Evolutionary conservation across 164 flowering plant species (phyloP).

Genomic region (Piper betle): DNA sequence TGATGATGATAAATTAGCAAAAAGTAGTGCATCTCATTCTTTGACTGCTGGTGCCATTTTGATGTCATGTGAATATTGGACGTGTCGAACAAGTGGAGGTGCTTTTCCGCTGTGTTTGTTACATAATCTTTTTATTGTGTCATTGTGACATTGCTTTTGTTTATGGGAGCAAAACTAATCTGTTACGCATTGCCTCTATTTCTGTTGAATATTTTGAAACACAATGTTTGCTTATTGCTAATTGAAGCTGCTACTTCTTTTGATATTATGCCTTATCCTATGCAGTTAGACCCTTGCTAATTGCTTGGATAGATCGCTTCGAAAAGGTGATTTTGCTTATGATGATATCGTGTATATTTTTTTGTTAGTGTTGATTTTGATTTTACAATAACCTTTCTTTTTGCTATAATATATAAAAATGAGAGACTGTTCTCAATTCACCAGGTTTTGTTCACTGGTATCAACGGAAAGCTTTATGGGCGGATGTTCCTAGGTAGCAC

Average conservation of each 20-base stretch:
- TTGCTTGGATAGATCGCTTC: constrained; percentile 43
- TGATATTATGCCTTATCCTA: background rate
- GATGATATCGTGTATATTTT: background rate
- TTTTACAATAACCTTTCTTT: background rate
- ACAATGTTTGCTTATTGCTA: background rate
- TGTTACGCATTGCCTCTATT: no score
- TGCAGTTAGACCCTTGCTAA: constrained; percentile 30
- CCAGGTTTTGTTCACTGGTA: constrained; percentile 50
- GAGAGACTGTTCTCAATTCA: background rate
- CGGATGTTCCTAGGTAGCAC: constrained; percentile 28
- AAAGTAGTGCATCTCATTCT: constrained; percentile 37
- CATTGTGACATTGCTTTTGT: background rate
- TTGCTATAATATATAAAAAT: no score
- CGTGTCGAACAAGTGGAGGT: constrained; percentile 64
- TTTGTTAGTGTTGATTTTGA: background rate
- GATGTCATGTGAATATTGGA: constrained; percentile 38
- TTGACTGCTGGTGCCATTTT: constrained; percentile 16
- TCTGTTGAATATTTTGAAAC: background rate
- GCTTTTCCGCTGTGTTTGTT: background rate
- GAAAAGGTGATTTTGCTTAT: constrained; percentile 32
- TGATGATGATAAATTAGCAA: constrained; percentile 45
- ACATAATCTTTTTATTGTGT: background rate
- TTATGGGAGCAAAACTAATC: background rate
- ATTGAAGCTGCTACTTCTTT: background rate
- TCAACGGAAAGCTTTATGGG: constrained; percentile 42